Base-by-base conservation (phyloP, 176 grass and related monocot genomes). In the Avena insularis region DNA sequence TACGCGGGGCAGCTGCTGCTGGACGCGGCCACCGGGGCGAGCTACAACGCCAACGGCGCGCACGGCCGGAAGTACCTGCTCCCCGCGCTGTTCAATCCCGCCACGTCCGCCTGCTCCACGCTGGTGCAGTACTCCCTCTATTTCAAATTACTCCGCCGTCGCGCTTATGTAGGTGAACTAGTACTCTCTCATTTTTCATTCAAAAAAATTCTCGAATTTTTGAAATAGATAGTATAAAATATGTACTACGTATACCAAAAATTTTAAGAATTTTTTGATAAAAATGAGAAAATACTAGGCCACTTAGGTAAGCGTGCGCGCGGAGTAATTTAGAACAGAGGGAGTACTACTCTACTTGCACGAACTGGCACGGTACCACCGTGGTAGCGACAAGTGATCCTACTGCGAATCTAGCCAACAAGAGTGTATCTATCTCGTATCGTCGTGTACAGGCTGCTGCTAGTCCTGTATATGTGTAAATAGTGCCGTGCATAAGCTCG, bases 31-130 rank as follows among this genome's bases (percentile, higher is more conserved):
- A 91, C 71, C n/a, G 91, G 89, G 0, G 91, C 62, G 0, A 92
- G 89, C 54, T 96, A 96, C 64, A 96, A 93, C 60, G 89, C 85
- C 5, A 12, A 84, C 33, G 91, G 89, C 2, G 77, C 84, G 27
- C 83, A 55, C 56, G 87, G 89, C 71, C 80, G 75, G 84, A 96
- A 90, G 59, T 91, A 75, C 85, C 51, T 96, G 20, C 83, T 96
- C 8, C 94, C 94, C 0, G 89, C 91, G 19, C 57, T 93, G 71
- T 93, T 81, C 31, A 85, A 93, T 15, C 91, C 87, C 7, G 48
- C 16, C 1, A 59, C 83, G 46, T 85, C 77, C 2, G 9, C 17
- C 0, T 95, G 93, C 25, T 9, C 68, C 31, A 90, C 93, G 1
- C 20, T 93, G 80, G 67, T 48, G 46, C 10, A 9, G 8, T 48